phyloP scores from a whole-genome alignment of 108 stramenopile genomes.

The Cyclotella baltica region DNA sequence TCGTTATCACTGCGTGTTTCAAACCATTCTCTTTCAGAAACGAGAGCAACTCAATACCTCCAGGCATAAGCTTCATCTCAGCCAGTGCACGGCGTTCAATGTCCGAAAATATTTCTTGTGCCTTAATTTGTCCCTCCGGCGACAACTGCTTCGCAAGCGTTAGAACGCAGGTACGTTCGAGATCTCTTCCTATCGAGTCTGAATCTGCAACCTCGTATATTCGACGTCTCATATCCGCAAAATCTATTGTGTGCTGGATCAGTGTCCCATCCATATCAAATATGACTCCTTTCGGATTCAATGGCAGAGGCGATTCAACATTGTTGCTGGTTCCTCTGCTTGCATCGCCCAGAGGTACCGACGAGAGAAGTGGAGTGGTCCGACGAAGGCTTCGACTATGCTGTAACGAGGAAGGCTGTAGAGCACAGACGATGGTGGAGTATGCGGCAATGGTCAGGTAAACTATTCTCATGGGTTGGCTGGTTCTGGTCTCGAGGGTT shows the following conservation, averaged over 20 bases:
- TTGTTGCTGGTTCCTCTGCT: neutral
- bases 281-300: slow-evolving; percentile 35
- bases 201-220: slow-evolving; percentile 46
- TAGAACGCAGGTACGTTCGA: slow-evolving; percentile 23
- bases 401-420: no score
- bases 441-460: no score
- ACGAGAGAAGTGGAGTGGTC: no score
- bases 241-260: slow-evolving; percentile 48
- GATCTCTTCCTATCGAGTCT: slow-evolving; percentile 26
- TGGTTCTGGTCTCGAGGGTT: no score
- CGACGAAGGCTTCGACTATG: no score
- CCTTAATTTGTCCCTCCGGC: slow-evolving; percentile 19
- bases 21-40: slow-evolving; percentile 36
- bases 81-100: slow-evolving; percentile 39
- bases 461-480: no score
- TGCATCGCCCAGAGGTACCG: neutral
- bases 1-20: slow-evolving; percentile 36
- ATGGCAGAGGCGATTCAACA: slow-evolving; percentile 5
- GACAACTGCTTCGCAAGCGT: slow-evolving; percentile 18
- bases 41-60: slow-evolving; percentile 27
- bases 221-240: slow-evolving; percentile 45
- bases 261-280: slow-evolving; percentile 62
- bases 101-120: slow-evolving; percentile 42
- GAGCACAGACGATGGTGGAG: no score
- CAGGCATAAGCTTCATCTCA: slow-evolving; percentile 47